Evolutionary conservation across 495 filamentous ascomycete species (phyloP).

Genomic region (Neurospora cerealis): DNA sequence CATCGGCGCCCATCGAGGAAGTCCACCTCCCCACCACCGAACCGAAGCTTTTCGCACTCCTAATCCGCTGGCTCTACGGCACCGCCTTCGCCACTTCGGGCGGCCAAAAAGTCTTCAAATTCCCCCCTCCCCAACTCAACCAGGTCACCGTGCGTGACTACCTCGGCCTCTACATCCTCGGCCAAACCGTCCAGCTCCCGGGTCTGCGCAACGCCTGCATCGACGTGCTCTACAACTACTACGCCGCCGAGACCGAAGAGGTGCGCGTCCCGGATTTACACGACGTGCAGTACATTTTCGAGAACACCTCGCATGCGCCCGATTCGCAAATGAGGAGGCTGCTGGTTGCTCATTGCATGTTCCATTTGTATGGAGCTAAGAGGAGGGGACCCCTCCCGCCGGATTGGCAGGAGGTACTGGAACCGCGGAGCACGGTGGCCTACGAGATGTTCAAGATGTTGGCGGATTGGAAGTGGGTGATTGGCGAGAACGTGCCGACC

Average conservation of each 20-base stretch:
- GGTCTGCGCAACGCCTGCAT: slow-evolving; percentile 13
- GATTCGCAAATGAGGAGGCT: slow-evolving; percentile 16
- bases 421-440: neutral
- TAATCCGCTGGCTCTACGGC: slow-evolving; percentile 22
- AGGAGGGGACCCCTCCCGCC: slow-evolving; percentile 4
- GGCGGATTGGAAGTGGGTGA: slow-evolving; percentile 19
- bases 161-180: slow-evolving; percentile 20
- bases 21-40: slow-evolving; percentile 9
- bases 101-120: slow-evolving; percentile 7
- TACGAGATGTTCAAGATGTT: slow-evolving; percentile 16
- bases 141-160: slow-evolving; percentile 15
- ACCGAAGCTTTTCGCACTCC: slow-evolving; percentile 14
- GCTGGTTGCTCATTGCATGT: slow-evolving; percentile 12
- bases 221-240: slow-evolving; percentile 12
- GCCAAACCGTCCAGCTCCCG: slow-evolving; percentile 11
- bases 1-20: neutral
- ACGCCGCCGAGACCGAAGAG: slow-evolving; percentile 2
- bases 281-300: slow-evolving; percentile 18
- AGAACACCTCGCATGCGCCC: slow-evolving; percentile 3
- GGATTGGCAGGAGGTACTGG: slow-evolving; percentile 12
- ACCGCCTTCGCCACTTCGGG: slow-evolving; percentile 9
- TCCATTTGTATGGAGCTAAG: slow-evolving; percentile 12
- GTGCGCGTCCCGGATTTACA: slow-evolving; percentile 4
- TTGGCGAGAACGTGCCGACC: slow-evolving; percentile 13
- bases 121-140: slow-evolving; percentile 7